Base-by-base conservation (phyloP, 495 filamentous ascomycete species). In the Viridothelium virens region DNA sequence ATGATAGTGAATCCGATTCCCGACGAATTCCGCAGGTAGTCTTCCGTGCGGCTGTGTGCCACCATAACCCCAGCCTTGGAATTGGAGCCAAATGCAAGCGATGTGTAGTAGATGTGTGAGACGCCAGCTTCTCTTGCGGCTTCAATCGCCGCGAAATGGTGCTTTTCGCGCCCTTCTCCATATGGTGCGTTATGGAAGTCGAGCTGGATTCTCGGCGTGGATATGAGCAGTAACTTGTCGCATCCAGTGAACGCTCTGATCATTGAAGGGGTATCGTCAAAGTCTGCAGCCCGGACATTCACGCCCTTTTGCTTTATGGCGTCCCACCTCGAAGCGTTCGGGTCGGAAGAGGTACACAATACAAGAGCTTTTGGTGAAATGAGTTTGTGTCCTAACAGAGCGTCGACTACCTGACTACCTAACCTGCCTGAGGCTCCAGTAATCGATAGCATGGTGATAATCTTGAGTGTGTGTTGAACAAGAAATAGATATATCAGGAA, bases 31-130 rank as follows among this genome's bases (percentile, higher is more conserved):
- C n/a, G 25, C 11, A 90, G 79, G 69, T 85, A 86, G 5, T 72
- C 69, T 69, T 91, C 86, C 0, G 87, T 88, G 56, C 76, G 76
- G 16, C 88, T 78, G 69, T 91, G 87, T 11, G 87, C 87, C 38
- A 81, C 82, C 87, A 90, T 91, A 2, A 91, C 87, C 41, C 80
- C 73, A 6, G 82, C 83, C 16, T 79, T 74, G 39, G 75, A 79
- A 14, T 75, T 74, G 4, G 84, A 79, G 2, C 64, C 74, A 66
- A 88, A 88, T 0, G 78, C 87, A 5, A 91, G 82, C 9, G 84
- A 87, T 3, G 83, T 83, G 79, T 90, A 91, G 74, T 85, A 86
- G 56, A 90, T 79, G 69, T 89, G 82, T 63, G 76, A 77, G 3
- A 90, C 84, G 38, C 84, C 85, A 1, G 78, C 83, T 10, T 73